Evolutionary conservation across 176 grass and related monocot genomes (phyloP).

Genomic region (Calamus simplicifolius): DNA sequence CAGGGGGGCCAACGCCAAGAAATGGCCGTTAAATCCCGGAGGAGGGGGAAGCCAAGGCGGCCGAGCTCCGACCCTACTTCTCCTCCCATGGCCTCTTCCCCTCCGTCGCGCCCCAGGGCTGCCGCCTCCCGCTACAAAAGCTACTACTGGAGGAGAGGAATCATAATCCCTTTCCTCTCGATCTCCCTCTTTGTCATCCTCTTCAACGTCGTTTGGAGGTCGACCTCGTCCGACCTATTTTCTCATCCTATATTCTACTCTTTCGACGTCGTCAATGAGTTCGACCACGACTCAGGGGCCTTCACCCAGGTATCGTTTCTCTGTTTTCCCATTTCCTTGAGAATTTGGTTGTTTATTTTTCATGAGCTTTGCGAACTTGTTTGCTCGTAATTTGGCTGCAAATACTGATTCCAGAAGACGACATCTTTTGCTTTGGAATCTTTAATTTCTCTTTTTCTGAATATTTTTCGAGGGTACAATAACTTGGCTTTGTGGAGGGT

Average conservation of each 20-base stretch:
- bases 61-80: neutral
- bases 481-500: too few species aligned
- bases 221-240: neutral
- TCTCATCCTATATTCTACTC: slow-evolving; percentile 39
- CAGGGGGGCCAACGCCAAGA: neutral
- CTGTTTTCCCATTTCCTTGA: too few species aligned
- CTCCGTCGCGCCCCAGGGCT: slow-evolving; percentile 2
- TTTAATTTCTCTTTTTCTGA: too few species aligned
- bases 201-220: neutral
- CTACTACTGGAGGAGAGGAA: neutral
- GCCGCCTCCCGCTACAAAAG: slow-evolving; percentile 7
- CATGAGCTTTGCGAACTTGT: too few species aligned
- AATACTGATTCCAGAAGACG: too few species aligned
- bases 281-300: slow-evolving; percentile 66
- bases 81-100: neutral
- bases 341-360: too few species aligned
- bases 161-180: neutral
- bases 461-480: too few species aligned
- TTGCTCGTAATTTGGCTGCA: too few species aligned
- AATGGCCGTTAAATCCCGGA: neutral
- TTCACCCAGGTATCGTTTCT: slow-evolving; percentile 56
- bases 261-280: slow-evolving; percentile 70
- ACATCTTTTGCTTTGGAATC: too few species aligned
- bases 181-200: slow-evolving; percentile 3
- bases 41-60: neutral